Evolutionary conservation across 2,329 filamentous ascomycete genomes (phyloP).

Genomic region (Ophiostoma pallidulum): DNA sequence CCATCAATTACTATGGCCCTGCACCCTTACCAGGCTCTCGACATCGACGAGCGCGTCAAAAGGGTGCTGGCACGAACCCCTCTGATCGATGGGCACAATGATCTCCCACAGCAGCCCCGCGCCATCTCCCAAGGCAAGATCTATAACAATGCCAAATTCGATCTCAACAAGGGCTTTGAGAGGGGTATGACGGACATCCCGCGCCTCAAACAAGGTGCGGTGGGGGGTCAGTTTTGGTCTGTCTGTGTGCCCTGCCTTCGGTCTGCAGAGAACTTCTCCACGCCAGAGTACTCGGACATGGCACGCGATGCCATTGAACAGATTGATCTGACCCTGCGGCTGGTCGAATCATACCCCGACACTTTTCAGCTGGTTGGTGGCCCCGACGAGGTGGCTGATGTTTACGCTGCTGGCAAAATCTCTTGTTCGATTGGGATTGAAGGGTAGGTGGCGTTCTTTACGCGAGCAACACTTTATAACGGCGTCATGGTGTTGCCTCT

Average conservation of each 20-base stretch:
- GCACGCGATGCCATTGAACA: conserved; percentile 51
- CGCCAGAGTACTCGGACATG: conserved; percentile 15
- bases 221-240: conserved; percentile 17
- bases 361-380: conserved; percentile 58
- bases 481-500: too few relatives aligned
- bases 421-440: conserved; percentile 29
- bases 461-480: too few relatives aligned
- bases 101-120: conserved; percentile 23
- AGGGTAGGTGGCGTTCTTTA: too few relatives aligned
- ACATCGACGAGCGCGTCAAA: conserved; percentile 24
- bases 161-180: conserved; percentile 24
- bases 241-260: conserved; percentile 19
- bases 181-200: conserved; percentile 26
- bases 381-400: conserved; percentile 21
- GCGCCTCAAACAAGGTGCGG: conserved; percentile 17
- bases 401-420: conserved; percentile 24
- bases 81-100: conserved; percentile 29
- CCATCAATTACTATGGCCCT: too few relatives aligned
- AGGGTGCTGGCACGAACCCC: conserved; percentile 21
- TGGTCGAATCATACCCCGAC: conserved; percentile 53
- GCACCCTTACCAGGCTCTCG: conserved; percentile 17
- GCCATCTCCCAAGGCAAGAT: conserved; percentile 24
- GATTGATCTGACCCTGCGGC: conserved; percentile 61
- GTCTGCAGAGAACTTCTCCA: conserved; percentile 15
- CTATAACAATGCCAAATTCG: conserved; percentile 25